Evolutionary conservation across 1,284 basidiomycete species (phyloP).

Genomic region (Rhodotorula sp.): DNA sequence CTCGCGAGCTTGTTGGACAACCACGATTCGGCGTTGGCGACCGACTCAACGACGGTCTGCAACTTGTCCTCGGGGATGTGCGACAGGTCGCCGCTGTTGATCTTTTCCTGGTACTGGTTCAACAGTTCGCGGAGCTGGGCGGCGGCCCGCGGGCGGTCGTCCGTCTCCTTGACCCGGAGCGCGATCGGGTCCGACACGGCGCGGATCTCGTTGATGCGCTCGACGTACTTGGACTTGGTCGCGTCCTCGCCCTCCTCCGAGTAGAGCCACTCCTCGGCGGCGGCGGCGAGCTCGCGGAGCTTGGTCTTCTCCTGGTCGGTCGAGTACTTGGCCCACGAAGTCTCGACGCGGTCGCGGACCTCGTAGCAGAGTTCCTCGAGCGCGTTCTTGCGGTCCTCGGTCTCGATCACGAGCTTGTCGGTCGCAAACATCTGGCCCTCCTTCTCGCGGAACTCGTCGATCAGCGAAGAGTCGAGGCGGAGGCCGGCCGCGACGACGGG

Average conservation of each 20-base stretch:
- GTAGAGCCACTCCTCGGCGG: conserved; percentile 93
- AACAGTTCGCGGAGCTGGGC: conserved; percentile 76
- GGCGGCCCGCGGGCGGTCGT: conserved; percentile 71
- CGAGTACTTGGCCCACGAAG: conserved; percentile 72
- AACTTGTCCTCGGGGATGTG: conserved; percentile 88
- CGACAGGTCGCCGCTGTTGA: conserved; percentile 72
- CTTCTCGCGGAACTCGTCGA: conserved; percentile 69
- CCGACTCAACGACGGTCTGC: conserved; percentile 52
- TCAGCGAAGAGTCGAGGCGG: conserved; percentile 61
- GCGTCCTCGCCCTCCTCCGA: conserved; percentile 85
- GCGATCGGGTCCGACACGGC: conserved; percentile 78
- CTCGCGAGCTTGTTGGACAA: conserved; percentile 79
- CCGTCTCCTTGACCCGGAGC: conserved; percentile 73
- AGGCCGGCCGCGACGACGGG: conserved; percentile 65
- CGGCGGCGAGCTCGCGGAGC: conserved; percentile 65
- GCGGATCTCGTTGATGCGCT: conserved; percentile 75
- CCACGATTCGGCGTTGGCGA: conserved; percentile 81
- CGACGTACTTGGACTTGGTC: conserved; percentile 82
- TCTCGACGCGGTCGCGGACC: conserved; percentile 74
- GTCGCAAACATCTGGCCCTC: conserved; percentile 82
- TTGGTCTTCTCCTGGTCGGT: conserved; percentile 71
- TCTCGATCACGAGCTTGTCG: conserved; percentile 93
- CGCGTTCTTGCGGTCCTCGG: conserved; percentile 95
- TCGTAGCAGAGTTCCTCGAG: conserved; percentile 97
- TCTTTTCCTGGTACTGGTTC: conserved; percentile 76